Base-by-base conservation (phyloP, 805 yeast species). In the Yarrowia osloensis region DNA sequence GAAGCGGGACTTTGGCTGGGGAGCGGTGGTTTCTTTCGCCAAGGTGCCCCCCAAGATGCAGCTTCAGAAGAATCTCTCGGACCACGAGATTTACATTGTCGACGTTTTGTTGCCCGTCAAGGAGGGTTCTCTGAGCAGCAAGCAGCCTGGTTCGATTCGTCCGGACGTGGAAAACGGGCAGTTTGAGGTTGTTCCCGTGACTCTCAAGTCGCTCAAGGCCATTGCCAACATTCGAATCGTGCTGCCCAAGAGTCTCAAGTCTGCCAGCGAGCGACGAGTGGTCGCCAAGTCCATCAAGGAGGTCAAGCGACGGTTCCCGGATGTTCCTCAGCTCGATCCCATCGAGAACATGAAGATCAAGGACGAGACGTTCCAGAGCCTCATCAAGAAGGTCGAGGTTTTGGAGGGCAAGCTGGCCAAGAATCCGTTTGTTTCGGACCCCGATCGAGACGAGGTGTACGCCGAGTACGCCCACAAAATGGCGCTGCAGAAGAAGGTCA, bases 1-100 rank as follows among this genome's bases (percentile, higher is more conserved):
- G 15, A 80, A 79, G 7, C 77, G 83, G 55, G 89, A 91, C 69
- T 96, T 92, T 75, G 98, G 97, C n/a, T 95, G 99, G 99, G 97
- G 94, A 68, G 89, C 90, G 74, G 95, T 93, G 13, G 86, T 90
- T 12, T 85, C 86, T 55, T 90, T 88, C 72, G 81, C 85, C 47
- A 93, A 91, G 77, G 84, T 98, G 75, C 49, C 69, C 28, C 61
- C 61, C 19, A 62, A 67, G 37, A 44, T 61, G 22, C 57, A 63
- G 37, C 46, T 39, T 9, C 47, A 39, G 72, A 73, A 83, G 89
- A 74, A 82, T 84, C 91, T 80, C 75, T 82, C 88, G 19, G 97
- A 93, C 71, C 97, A 94, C 76, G 97, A 95, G 75, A 86, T 96
- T 0, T 94, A 91, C 75, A 81, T 95, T 69, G 93, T 93, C 12